Evolutionary conservation across 1,139 yeast species (phyloP).

Genomic region (Nakaseomyces uthaithaninus): DNA sequence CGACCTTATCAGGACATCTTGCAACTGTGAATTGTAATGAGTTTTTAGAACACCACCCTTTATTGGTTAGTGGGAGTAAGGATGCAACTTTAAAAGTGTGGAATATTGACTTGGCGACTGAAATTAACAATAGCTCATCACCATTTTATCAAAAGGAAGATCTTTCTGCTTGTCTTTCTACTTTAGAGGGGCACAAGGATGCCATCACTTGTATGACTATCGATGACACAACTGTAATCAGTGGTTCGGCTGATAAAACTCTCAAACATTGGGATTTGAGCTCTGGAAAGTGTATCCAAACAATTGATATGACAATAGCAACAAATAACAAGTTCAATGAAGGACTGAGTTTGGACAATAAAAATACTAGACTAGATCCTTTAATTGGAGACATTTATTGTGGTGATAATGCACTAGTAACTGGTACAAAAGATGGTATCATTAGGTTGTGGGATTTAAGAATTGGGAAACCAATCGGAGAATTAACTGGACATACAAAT

Average conservation of each 20-base stretch:
- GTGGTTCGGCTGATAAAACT: conserved; percentile 86
- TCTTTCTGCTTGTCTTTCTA: conserved; percentile 33
- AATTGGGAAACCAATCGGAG: conserved; percentile 57
- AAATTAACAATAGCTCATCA: neutral
- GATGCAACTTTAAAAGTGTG: conserved; percentile 56
- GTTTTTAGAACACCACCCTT: conserved; percentile 38
- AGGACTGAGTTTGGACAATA: neutral
- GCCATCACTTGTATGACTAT: conserved; percentile 55
- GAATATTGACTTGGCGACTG: conserved; percentile 37
- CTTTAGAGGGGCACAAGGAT: conserved; percentile 56
- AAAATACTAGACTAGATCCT: conserved; percentile 6
- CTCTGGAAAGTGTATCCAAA: conserved; percentile 47
- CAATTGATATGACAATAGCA: conserved; percentile 25
- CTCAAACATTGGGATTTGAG: conserved; percentile 79
- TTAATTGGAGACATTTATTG: conserved; percentile 36
- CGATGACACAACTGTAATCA: conserved; percentile 52
- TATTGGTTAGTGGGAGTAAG: conserved; percentile 53
- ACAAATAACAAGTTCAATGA: neutral
- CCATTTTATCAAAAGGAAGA: neutral
- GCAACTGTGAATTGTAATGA: conserved; percentile 52
- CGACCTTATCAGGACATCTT: conserved; percentile 44
- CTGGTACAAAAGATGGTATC: conserved; percentile 69
- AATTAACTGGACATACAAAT: conserved; percentile 62
- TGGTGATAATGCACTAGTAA: conserved; percentile 63
- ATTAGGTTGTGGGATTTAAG: conserved; percentile 73